Percentiles rank a stretch among this genome's conserved stretches.
Conservation (phyloP, 2,329 filamentous ascomycete species). For the Penicillium digitatum region DNA sequence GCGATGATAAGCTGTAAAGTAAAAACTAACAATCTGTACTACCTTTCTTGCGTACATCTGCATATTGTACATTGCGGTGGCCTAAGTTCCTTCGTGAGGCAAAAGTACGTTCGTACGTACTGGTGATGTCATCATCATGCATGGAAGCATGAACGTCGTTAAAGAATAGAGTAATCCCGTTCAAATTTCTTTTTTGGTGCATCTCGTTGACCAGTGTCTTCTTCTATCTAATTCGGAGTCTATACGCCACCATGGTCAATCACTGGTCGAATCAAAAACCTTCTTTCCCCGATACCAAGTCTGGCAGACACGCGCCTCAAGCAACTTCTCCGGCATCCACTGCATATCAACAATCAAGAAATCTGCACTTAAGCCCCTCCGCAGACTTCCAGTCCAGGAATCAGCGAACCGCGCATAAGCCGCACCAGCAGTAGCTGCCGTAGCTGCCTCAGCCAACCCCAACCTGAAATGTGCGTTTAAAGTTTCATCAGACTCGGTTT, state of each 20-base stretch:
- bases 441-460: slow-evolving; percentile 42
- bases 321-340: slow-evolving; percentile 40
- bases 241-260: neutral
- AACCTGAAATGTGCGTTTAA: slow-evolving; percentile 46
- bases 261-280: slow-evolving; percentile 23
- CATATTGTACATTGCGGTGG: neutral
- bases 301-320: slow-evolving; percentile 41
- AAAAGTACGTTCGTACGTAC: too few species aligned
- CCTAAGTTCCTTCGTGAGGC: neutral
- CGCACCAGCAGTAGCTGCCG: slow-evolving; percentile 44
- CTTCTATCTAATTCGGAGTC: neutral
- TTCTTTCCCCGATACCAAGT: slow-evolving; percentile 46
- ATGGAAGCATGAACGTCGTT: neutral
- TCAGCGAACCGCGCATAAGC: slow-evolving; percentile 48
- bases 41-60: neutral
- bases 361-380: slow-evolving; percentile 41
- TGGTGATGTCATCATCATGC: neutral
- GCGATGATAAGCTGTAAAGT: neutral
- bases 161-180: neutral
- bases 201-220: neutral
- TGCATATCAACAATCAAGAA: slow-evolving; percentile 46
- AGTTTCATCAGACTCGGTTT: slow-evolving; percentile 37
- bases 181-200: too few species aligned
- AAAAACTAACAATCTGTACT: neutral
- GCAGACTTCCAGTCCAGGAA: slow-evolving; percentile 40